A percentile compares a stretch with the other conserved stretches of the same genome.
Conservation (phyloP, 2,329 filamentous ascomycete genomes). For the Xylaria arbuscula region DNA sequence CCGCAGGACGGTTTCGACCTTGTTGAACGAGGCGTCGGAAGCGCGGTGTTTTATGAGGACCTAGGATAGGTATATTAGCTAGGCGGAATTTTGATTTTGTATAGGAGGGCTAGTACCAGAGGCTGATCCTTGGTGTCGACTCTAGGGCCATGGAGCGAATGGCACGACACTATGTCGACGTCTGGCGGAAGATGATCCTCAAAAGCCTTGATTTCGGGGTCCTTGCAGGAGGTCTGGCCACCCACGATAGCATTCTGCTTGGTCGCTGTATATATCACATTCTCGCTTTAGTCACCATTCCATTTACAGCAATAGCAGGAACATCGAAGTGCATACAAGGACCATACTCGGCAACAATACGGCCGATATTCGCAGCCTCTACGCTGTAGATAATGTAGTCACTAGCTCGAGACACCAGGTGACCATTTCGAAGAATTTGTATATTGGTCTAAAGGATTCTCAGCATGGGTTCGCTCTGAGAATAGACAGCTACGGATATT, state of each 20-base stretch:
- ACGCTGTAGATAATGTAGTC: constrained; percentile 99
- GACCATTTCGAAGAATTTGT: constrained; percentile 92
- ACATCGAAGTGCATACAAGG: constrained; percentile 75
- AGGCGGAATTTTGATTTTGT: background rate
- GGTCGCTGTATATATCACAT: constrained; percentile 72
- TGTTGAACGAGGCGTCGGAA: constrained; percentile 76
- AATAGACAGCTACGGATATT: constrained; percentile 50
- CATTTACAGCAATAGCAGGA: constrained; percentile 32
- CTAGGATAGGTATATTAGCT: constrained; percentile 50
- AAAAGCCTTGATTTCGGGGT: constrained; percentile 93
- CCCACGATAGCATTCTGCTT: constrained; percentile 96
- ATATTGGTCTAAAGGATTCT: constrained; percentile 78
- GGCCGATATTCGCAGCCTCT: constrained; percentile 89
- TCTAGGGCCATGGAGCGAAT: constrained; percentile 93
- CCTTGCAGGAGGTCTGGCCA: constrained; percentile 98
- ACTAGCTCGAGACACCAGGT: constrained; percentile 93
- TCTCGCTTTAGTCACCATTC: constrained; percentile 21
- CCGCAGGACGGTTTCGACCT: constrained; percentile 83
- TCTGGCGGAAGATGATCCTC: constrained; percentile 87
- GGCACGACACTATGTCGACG: constrained; percentile 93
- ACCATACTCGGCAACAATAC: constrained; percentile 87
- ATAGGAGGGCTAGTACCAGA: constrained; percentile 67
- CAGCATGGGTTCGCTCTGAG: constrained; percentile 57
- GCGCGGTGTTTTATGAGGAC: constrained; percentile 92
- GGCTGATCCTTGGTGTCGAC: constrained; percentile 91